These are phyloP conservation scores for Xerocomellus amylosporus DNA, from an alignment of 768 basidiomycete species.

Conservation along the genomic window DNA sequence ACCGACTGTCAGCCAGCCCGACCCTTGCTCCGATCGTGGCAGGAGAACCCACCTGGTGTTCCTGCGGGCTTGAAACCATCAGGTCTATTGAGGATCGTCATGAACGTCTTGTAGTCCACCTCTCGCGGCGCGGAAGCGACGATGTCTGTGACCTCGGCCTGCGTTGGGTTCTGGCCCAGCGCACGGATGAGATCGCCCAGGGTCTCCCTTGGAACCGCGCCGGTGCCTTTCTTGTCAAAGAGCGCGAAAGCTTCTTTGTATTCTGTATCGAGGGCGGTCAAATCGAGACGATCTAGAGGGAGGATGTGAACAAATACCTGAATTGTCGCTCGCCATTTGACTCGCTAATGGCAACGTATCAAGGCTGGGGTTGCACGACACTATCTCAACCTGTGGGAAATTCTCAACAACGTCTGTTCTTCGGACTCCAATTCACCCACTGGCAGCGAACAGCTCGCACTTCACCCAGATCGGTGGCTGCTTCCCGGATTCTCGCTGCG, in stretches of 20 bases:
- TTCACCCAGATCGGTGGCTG: constrained; percentile 56
- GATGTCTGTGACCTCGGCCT: constrained; percentile 91
- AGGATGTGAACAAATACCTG: constrained; percentile 33
- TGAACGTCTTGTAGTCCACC: constrained; percentile 91
- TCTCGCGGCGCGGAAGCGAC: constrained; percentile 70
- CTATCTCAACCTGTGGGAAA: too few relatives aligned
- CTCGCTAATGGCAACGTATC: not conserved
- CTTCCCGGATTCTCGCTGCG: constrained; percentile 64
- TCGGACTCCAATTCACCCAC: constrained; percentile 47
- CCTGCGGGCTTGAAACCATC: constrained; percentile 98
- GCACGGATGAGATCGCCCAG: constrained; percentile 92
- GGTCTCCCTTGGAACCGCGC: constrained; percentile 81
- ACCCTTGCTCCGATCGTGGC: not conserved
- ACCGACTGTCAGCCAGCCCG: not conserved
- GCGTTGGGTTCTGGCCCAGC: constrained; percentile 98
- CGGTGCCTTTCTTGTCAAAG: constrained; percentile 95
- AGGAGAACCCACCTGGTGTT: constrained; percentile 68
- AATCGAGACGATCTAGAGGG: not conserved
- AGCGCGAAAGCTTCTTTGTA: constrained; percentile 98
- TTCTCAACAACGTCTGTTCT: constrained; percentile 18
- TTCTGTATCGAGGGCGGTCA: constrained; percentile 46
- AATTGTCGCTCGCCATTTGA: constrained; percentile 48
- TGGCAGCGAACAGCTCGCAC: constrained; percentile 55
- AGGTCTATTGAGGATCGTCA: constrained; percentile 88
- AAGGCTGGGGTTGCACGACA: too few relatives aligned